Conservation (phyloP, 2,329 filamentous ascomycete genomes). For the Colletotrichum noveboracense region DNA sequence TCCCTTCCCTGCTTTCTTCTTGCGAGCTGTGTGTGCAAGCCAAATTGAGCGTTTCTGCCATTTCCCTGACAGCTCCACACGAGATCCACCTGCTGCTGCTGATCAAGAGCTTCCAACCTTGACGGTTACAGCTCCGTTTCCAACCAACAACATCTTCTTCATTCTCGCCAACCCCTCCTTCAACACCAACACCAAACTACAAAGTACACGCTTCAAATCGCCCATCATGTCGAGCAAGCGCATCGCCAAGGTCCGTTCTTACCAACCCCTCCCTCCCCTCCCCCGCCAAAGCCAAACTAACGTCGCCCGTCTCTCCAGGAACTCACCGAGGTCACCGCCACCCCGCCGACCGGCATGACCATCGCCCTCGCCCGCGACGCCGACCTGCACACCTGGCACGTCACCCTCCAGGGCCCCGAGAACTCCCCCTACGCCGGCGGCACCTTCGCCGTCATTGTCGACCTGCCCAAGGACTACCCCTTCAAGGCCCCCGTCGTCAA, state of each 20-base stretch:
- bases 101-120: background rate
- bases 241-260: conserved; percentile 45
- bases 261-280: background rate
- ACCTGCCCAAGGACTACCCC: conserved; percentile 81
- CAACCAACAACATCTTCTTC: background rate
- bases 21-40: background rate
- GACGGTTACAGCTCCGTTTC: background rate
- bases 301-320: conserved; percentile 46
- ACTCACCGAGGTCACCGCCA: conserved; percentile 53
- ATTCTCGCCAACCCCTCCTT: background rate
- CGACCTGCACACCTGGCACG: conserved; percentile 59
- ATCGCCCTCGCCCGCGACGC: conserved; percentile 50
- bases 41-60: background rate
- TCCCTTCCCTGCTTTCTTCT: background rate
- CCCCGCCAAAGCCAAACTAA: conserved; percentile 13
- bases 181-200: background rate
- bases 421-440: conserved; percentile 65
- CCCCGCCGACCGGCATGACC: conserved; percentile 52
- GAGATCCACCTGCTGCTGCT: background rate
- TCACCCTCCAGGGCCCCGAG: conserved; percentile 51
- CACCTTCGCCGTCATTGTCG: conserved; percentile 74
- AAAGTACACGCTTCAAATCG: background rate
- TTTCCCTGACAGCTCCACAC: background rate
- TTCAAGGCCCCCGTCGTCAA: conserved; percentile 85
- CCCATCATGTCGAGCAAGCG: conserved; percentile 47